phyloP scores from a whole-genome alignment of 495 filamentous ascomycete genomes.

The Darksidea phi region DNA sequence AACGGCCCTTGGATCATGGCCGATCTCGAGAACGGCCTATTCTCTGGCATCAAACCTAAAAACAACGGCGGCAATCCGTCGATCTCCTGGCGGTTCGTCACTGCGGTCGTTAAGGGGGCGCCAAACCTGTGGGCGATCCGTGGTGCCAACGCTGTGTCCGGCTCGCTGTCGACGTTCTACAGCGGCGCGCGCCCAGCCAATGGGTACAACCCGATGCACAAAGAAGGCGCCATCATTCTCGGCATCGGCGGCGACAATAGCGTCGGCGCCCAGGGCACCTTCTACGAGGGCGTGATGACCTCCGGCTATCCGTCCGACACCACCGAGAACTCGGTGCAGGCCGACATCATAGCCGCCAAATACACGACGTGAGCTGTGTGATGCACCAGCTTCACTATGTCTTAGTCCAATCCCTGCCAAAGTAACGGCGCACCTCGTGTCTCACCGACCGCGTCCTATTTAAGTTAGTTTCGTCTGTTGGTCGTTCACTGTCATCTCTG shows the following conservation, averaged over 20 bases:
- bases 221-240: conserved; percentile 61
- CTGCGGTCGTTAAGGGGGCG: conserved; percentile 53
- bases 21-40: conserved; percentile 60
- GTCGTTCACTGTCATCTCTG: too few species aligned
- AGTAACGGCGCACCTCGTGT: too few species aligned
- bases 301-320: conserved; percentile 56
- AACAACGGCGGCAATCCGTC: conserved; percentile 52
- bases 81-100: conserved; percentile 53
- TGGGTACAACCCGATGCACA: conserved; percentile 61
- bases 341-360: conserved; percentile 57
- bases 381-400: too few species aligned
- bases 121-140: conserved; percentile 55
- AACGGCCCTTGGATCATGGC: conserved; percentile 62
- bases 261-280: conserved; percentile 55
- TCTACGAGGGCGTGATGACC: conserved; percentile 64
- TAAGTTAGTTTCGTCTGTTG: too few species aligned
- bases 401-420: too few species aligned
- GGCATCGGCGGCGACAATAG: conserved; percentile 61
- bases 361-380: too few species aligned
- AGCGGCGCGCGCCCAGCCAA: conserved; percentile 49
- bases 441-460: too few species aligned
- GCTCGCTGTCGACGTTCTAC: conserved; percentile 56
- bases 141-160: conserved; percentile 54
- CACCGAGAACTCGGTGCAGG: conserved; percentile 57
- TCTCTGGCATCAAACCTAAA: conserved; percentile 48